Base-by-base conservation (phyloP, 73 alveolate genomes). In the Blepharisma japonicum region DNA sequence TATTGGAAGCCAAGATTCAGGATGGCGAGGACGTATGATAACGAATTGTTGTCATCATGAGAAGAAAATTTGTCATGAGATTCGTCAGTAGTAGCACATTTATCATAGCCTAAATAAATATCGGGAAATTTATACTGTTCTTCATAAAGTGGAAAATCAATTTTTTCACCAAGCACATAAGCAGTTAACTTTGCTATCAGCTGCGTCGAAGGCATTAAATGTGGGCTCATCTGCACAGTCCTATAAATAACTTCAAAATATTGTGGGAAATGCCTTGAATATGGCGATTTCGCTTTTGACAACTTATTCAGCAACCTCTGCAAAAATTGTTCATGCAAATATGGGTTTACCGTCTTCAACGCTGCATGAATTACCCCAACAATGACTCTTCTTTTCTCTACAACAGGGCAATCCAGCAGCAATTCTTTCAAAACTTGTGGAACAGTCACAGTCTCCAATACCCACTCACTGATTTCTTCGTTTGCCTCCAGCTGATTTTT, bases 331-430 rank as follows among this genome's bases (percentile, higher is more conserved):
- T 61, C 74, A 8, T 61, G 74, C 14, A 61, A 8, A 18, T 61
- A 8, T 20, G 74, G 49, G 4, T n/a, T 9, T 2, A 25, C 47
- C 23, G 18, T 14, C 38, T 14, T 18, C 11, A 25, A 2, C 39
- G 74, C 74, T 61, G 74, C 14, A 61, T 14, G 46, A 25, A 61
- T 14, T 14, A 61, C 47, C 38, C 74, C 46, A 1, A 61, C 74
- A 7, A 87, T 81, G 45, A 83, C 55, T 70, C 94, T 68, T 56
- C 82, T 78, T 81, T 71, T 82, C 42, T 87, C 91, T 20, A 83
- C 54, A 7, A 83, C 68, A 55, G 80, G 80, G 46, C 80, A 70
- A 54, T 70, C 80, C 21, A 70, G 14, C 11, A 70, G 66, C 9
- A 70, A 6, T 45, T 70, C 80, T 47, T 70, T 70, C 46, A 70